Evolutionary conservation across 177 flowering plant genomes (phyloP), one percentile per base, ranked within the genome.

Genomic region (Telopea speciosissima): DNA sequence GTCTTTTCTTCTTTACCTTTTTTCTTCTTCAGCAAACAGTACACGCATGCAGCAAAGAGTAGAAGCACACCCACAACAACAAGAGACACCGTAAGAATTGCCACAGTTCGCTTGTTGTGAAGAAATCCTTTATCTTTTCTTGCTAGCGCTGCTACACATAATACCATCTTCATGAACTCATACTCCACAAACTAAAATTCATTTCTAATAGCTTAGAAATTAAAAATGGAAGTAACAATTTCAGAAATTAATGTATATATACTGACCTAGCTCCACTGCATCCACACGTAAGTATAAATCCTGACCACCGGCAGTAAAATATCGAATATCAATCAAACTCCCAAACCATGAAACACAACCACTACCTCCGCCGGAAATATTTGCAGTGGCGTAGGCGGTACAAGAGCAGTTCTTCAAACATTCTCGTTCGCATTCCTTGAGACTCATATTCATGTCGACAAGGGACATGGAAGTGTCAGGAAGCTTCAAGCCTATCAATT

Each of bases 241-340:
- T 0, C 25, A 25, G 16, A 25, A 13, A 25, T 25, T 13, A 63
- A 8, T 4, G 1, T 1, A 31, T 36, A 6, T 36, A 25, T 5
- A 25, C 40, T 3, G 19, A 63, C 66, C 66, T 16, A 63, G 10
- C 66, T 63, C 66, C 28, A 63, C 17, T 28, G 66, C 40, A 63
- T 63, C 66, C 1, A 26, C 66, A 26, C 66, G 66, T 5, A 63
- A 3, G 22, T 26, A 63, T 12, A 66, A 66, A 66, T 66, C 58
- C 22, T 66, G 33, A 12, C 58, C 68, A 0, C 68, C 56, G 9
- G 6, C 28, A 3, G 58, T 3, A 13, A 11, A 66, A 16, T 12
- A 25, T 42, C 26, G 22, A 10, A 42, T 66, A 16, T 66, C 68
- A 9, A 42, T 66, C 68, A 42, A 49, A 2, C 1, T 8, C 3